A percentile compares a stretch with the other conserved stretches of the same genome.
phyloP scores from a whole-genome alignment of 768 basidiomycete genomes.

The Mrakia frigida region DNA sequence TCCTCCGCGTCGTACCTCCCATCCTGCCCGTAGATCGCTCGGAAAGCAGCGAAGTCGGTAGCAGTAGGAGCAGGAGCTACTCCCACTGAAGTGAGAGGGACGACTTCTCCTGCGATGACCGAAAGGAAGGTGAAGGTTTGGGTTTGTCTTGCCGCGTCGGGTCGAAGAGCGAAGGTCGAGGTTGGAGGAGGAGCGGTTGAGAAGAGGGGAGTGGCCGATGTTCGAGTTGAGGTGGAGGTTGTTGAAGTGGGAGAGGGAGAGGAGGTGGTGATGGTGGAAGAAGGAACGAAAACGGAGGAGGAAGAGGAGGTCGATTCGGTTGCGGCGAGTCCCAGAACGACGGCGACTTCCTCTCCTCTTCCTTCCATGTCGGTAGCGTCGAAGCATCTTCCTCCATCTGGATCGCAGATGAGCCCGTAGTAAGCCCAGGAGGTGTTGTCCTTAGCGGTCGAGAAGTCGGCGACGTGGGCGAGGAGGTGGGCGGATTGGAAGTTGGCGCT shows the following conservation, averaged over 20 bases:
- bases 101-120: neutral
- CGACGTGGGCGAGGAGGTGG: constrained; percentile 2
- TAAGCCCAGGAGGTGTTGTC: neutral
- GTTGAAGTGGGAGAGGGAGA: neutral
- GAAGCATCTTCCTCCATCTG: neutral
- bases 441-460: neutral
- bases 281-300: neutral
- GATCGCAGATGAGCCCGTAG: constrained; percentile 16
- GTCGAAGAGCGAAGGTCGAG: neutral
- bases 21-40: neutral
- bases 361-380: neutral
- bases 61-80: constrained; percentile 9
- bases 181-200: neutral
- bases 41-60: neutral
- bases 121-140: neutral
- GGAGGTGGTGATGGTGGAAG: neutral
- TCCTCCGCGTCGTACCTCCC: neutral
- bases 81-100: constrained; percentile 1
- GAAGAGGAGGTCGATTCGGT: neutral
- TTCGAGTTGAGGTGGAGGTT: neutral
- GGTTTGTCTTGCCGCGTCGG: neutral
- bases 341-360: neutral
- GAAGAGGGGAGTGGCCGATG: neutral
- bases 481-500: constrained; percentile 14
- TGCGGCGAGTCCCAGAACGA: neutral